Conservation (phyloP, 345 rosid genomes). For the Mercurialis annua region DNA sequence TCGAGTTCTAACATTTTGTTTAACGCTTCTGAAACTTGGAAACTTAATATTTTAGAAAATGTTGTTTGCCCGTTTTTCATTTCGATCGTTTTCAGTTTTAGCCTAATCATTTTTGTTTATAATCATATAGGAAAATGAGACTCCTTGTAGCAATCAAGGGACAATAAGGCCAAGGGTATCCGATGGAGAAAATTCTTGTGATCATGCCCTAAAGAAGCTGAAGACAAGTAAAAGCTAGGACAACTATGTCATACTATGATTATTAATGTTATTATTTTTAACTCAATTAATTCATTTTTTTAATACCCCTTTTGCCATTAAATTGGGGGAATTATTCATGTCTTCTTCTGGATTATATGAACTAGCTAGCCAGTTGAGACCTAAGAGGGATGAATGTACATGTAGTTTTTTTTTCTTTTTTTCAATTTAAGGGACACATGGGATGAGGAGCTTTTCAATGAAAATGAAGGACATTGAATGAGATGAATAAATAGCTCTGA, state of each 20-base stretch:
- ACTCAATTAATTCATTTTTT: conserved; percentile 33
- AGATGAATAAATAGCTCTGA: too few species aligned
- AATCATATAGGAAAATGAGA: conserved; percentile 31
- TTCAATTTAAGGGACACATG: background rate
- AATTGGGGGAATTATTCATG: conserved; percentile 21
- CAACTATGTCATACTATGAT: background rate
- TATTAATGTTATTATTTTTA: conserved; percentile 17
- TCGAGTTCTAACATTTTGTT: background rate
- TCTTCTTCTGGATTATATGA: conserved; percentile 31
- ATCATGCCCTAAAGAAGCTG: conserved; percentile 47
- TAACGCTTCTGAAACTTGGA: too few species aligned
- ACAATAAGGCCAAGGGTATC: conserved; percentile 30
- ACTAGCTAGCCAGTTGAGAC: conserved; percentile 29
- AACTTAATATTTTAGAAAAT: too few species aligned
- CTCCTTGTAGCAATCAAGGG: conserved; percentile 29
- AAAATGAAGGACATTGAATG: background rate
- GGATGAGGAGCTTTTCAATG: background rate
- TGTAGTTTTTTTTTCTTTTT: conserved; percentile 23
- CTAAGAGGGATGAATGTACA: conserved; percentile 31
- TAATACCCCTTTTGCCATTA: conserved; percentile 6
- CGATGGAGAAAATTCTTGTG: conserved; percentile 27
- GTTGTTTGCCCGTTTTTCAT: too few species aligned
- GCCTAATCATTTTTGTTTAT: background rate
- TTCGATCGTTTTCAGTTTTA: too few species aligned
- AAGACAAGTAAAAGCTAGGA: conserved; percentile 39